Conservation (phyloP, 2,329 filamentous ascomycete species). For the Fusarium caatingaense region DNA sequence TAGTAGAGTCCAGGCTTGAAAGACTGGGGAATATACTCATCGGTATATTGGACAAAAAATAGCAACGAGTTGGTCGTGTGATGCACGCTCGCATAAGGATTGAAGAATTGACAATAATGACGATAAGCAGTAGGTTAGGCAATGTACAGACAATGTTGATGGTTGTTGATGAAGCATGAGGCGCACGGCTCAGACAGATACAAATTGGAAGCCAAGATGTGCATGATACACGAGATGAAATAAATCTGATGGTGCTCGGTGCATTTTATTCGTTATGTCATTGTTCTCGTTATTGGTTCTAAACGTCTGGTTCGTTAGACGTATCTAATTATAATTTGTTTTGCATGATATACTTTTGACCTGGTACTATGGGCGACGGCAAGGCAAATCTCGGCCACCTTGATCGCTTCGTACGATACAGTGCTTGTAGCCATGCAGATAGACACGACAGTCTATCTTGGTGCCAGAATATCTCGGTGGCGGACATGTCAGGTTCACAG, state of each 20-base stretch:
- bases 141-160: neutral
- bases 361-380: neutral
- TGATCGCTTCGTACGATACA: too few relatives aligned
- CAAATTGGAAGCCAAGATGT: neutral
- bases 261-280: slow-evolving; percentile 10
- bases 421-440: too few relatives aligned
- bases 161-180: neutral
- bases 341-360: neutral
- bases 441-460: neutral
- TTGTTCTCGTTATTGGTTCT: slow-evolving; percentile 20
- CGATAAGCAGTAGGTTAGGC: neutral
- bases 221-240: neutral
- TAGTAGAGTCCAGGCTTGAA: neutral
- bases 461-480: neutral
- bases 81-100: neutral
- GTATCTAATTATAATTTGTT: neutral
- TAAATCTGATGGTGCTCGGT: neutral
- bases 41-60: neutral
- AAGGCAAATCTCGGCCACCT: too few relatives aligned
- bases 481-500: neutral
- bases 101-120: neutral
- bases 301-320: neutral
- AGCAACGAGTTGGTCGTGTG: neutral
- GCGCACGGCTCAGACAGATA: neutral
- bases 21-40: neutral